Evolutionary conservation across 108 stramenopile species (phyloP), one percentile per base, ranked within the genome.

Genomic region (Cyclotella distinguenda): DNA sequence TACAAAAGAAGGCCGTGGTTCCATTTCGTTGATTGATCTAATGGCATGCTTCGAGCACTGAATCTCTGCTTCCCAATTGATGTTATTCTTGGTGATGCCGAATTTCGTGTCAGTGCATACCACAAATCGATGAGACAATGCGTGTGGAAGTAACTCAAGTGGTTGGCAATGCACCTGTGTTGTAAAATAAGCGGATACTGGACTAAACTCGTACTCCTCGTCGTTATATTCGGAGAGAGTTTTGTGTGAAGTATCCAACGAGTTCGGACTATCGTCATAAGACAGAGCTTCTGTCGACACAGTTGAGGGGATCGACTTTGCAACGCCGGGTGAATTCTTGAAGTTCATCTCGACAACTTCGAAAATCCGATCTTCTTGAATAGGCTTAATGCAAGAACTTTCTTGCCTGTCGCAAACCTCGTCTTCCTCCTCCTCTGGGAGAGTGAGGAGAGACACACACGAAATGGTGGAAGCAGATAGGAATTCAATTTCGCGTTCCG

Each of bases 51-150:
- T 68, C 12, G 79, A 81, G 56, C 78, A 85, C 9, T 77, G 75
- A n/a, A 85, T 38, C 70, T 88, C 87, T 25, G 74, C 57, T 42
- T 83, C 70, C 86, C 86, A 88, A 38, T 83, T 65, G 15, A 39
- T 18, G 49, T 85, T 85, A 26, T 69, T 45, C 23, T 38, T 68
- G 1, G 78, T 68, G 60, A 88, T 83, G 4, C 87, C 87, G 28
- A 85, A 61, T 55, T 88, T 84, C 10, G 87, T 80, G 50, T 88
- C 87, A 18, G 87, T 84, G 33, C 78, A 77, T 18, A 88, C 70
- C 3, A 88, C 83, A 68, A 88, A 88, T 13, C 71, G 49, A 54
- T 77, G 75, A 9, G 40, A 38, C 12, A 39, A 35, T 12, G 56
- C 60, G 52, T 74, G 66, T 13, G 38, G 26, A 21, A 61, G 23